Evolutionary conservation across 805 yeast genomes (phyloP).

Genomic region (Candida coleopterorum): DNA sequence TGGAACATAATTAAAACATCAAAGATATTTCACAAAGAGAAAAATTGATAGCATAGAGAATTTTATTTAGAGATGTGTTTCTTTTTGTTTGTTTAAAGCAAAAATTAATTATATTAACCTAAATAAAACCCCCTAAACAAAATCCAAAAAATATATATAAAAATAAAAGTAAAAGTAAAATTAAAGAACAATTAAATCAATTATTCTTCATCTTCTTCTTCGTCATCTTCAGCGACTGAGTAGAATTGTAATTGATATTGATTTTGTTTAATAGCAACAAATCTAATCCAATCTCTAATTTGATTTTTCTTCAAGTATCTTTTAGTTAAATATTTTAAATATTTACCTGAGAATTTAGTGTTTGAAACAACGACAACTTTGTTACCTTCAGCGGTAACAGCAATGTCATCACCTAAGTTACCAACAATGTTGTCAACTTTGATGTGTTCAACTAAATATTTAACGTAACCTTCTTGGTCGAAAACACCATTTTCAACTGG

Average conservation of each 20-base stretch:
- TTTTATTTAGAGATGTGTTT: too few species aligned
- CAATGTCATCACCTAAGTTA: conserved; percentile 93
- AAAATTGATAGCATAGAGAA: too few species aligned
- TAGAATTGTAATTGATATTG: conserved; percentile 97
- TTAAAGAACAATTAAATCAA: too few species aligned
- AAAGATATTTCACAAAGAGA: too few species aligned
- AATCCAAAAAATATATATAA: too few species aligned
- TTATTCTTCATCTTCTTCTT: conserved; percentile 87
- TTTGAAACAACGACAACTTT: conserved; percentile 85
- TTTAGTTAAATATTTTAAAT: conserved; percentile 99
- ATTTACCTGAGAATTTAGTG: conserved; percentile 98
- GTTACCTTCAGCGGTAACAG: conserved; percentile 81
- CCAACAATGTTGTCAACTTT: conserved; percentile 96
- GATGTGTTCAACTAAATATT: conserved; percentile 98
- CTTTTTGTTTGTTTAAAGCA: too few species aligned
- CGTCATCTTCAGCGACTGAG: conserved; percentile 94
- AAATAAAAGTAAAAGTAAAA: too few species aligned
- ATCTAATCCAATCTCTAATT: conserved; percentile 99
- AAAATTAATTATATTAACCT: too few species aligned
- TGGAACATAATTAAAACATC: too few species aligned
- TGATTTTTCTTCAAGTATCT: conserved; percentile 99
- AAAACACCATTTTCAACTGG: conserved; percentile 97
- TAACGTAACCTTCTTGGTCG: conserved; percentile 96
- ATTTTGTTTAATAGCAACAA: conserved; percentile 92
- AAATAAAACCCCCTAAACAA: too few species aligned